phyloP scores from a whole-genome alignment of 139 green algal species.

The Closterium sp. region DNA sequence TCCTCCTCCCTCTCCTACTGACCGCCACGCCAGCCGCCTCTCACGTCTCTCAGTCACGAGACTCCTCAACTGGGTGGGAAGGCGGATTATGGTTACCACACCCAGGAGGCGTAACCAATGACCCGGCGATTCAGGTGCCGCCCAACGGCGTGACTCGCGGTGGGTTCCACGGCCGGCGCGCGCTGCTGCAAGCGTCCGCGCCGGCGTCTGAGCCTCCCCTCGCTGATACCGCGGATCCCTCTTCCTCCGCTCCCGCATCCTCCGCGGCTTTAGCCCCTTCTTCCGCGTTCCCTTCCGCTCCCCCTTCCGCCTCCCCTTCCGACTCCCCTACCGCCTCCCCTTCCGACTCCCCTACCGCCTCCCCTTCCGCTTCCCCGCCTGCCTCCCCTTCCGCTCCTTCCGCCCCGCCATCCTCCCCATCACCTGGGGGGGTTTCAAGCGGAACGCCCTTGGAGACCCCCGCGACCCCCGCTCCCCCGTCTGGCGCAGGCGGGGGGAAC shows the following conservation, averaged over 20 bases:
- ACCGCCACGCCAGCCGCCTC: neutral
- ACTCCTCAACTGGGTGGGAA: neutral
- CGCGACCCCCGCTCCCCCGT: neutral
- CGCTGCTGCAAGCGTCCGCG: neutral
- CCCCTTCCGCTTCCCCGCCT: neutral
- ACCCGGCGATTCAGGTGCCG: neutral
- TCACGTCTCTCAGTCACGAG: neutral
- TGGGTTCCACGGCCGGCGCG: neutral
- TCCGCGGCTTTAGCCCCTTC: neutral
- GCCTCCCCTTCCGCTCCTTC: neutral
- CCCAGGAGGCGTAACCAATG: neutral
- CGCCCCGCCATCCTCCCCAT: neutral
- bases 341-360: neutral
- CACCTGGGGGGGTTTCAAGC: neutral
- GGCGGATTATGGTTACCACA: neutral
- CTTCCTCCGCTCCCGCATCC: neutral
- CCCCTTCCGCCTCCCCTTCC: neutral
- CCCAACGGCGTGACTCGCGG: neutral
- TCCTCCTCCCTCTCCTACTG: neutral
- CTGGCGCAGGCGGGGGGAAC: neutral
- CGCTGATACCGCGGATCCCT: neutral
- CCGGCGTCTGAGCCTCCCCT: neutral
- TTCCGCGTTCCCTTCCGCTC: neutral
- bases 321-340: neutral
- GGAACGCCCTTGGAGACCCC: neutral